phyloP scores from a whole-genome alignment of 495 filamentous ascomycete genomes.

The Neurospora africana region DNA sequence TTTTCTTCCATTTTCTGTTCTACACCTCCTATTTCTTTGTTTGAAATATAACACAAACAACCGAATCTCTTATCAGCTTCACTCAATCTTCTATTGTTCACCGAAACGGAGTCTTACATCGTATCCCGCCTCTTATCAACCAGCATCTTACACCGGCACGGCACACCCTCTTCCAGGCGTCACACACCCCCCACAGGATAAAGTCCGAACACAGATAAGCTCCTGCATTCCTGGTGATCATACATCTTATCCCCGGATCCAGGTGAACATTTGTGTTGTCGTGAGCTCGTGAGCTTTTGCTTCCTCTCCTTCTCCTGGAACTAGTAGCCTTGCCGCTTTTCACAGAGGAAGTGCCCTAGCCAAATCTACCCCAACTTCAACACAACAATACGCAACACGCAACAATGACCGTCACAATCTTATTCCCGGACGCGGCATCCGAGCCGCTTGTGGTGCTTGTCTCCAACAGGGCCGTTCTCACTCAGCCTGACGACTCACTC shows the following conservation, averaged over 20 bases:
- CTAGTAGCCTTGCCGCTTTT: neutral
- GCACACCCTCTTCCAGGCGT: neutral
- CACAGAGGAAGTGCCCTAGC: neutral
- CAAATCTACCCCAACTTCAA: neutral
- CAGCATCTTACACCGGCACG: constrained; percentile 4
- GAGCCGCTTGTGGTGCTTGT: constrained; percentile 52
- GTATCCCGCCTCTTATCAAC: neutral
- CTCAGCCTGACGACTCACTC: constrained; percentile 46
- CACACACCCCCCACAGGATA: neutral
- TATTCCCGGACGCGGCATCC: constrained; percentile 3
- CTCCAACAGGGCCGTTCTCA: constrained; percentile 74
- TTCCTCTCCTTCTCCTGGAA: neutral
- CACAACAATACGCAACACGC: neutral
- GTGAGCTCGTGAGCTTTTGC: neutral
- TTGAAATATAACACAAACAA: neutral
- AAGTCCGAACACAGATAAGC: neutral
- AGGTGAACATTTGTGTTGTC: neutral
- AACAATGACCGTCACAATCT: constrained; percentile 16
- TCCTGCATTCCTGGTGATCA: neutral
- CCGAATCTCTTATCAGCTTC: constrained; percentile 6
- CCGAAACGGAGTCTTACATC: neutral
- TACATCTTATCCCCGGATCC: neutral
- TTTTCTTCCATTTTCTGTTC: neutral
- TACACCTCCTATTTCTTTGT: neutral
- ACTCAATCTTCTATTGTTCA: neutral